Base-by-base conservation (phyloP, 176 grass and related monocot genomes). In the Hordeum vulgare region DNA sequence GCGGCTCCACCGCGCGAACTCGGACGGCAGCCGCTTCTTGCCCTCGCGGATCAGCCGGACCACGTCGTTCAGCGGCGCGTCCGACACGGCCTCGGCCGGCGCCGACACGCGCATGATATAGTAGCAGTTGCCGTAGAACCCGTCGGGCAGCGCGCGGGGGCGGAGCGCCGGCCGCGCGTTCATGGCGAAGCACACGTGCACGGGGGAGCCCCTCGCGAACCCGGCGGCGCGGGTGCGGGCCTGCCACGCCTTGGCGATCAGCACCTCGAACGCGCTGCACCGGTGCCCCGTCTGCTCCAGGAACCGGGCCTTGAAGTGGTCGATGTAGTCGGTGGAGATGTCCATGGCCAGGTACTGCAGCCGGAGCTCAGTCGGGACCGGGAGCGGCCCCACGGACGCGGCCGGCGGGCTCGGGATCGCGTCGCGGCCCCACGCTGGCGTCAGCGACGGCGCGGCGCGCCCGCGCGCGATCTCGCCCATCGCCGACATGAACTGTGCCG, bases 81-180 rank as follows among this genome's bases (percentile, higher is more conserved):
- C 82, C 2, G 83, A 25, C 59, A 97, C 80, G 2, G 33, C 65
- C 56, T 87, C 94, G 0, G 84, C 85, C 0, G 62, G 11, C 51
- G 94, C 86, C 7, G 92, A 64, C 26, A 94, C 94, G 42, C 86
- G 80, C 94, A 94, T 97, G 81, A 97, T 97, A 89, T 97, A 97
- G 85, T 97, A 97, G 90, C 94, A 94, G 76, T 97, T 97, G 35
- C 94, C 94, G 65, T 97, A 94, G 85, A 91, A 97, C 0, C 94
- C 94, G 1, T 40, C 74, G 0, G 94, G 92, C 1, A 97, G 78
- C 56, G 80, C 35, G 24, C 64, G 37, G 11, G 21, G 6, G 0
- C 76, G 57, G 5, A 86, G 74, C 60, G 88, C 63, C 0, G 92
- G 85, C 3, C 91, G 91, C 15, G 94, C 91, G 86, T 91, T 97